phyloP scores from a whole-genome alignment of 176 grass and related monocot genomes.

The Bromus sterilis region DNA sequence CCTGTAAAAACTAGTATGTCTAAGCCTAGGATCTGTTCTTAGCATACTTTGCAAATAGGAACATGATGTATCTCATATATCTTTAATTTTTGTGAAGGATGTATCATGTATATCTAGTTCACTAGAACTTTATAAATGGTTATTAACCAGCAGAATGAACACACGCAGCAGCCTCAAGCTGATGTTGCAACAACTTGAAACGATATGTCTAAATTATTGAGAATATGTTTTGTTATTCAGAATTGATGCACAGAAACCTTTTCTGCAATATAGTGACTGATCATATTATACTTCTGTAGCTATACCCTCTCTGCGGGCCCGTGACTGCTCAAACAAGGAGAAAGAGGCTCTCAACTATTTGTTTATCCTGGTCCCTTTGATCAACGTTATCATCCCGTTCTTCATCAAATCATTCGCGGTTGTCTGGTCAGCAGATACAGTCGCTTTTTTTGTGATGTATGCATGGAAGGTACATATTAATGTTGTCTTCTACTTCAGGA shows the following conservation, averaged over 20 bases:
- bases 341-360: slow-evolving; percentile 99
- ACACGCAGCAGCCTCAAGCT: neutral
- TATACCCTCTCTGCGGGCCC: slow-evolving; percentile 87
- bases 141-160: neutral
- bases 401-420: slow-evolving; percentile 79
- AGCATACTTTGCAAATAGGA: neutral
- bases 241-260: neutral
- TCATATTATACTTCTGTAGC: slow-evolving; percentile 35
- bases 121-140: neutral
- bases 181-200: neutral
- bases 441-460: slow-evolving; percentile 86
- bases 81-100: neutral
- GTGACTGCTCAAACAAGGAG: slow-evolving; percentile 97
- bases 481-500: neutral
- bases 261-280: neutral
- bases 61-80: neutral
- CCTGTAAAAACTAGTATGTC: neutral
- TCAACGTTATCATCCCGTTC: slow-evolving; percentile 86
- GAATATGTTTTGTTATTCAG: neutral
- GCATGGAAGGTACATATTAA: slow-evolving; percentile 76
- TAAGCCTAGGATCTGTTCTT: neutral
- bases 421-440: slow-evolving; percentile 91
- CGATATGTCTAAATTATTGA: neutral
- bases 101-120: neutral
- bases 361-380: slow-evolving; percentile 75